These are phyloP conservation scores for Antitrichia curtipendula DNA, from an alignment of 225 moss, liverwort and hornwort genomes.

Conservation along the genomic window DNA sequence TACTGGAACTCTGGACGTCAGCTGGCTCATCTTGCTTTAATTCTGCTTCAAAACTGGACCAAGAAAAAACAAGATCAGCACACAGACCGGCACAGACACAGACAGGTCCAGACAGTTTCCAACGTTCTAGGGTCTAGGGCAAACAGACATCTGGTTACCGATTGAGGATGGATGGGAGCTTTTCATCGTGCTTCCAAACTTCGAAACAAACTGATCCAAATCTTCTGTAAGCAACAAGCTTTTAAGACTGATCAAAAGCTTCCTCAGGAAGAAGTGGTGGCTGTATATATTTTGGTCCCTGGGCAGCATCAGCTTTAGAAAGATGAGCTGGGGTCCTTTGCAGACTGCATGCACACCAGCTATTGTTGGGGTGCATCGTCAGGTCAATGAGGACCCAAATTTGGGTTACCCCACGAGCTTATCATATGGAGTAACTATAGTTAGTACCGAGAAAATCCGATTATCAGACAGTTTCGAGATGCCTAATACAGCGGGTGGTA, in stretches of 20 bases:
- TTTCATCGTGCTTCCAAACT: background rate
- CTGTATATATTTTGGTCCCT: background rate
- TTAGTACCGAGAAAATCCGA: background rate
- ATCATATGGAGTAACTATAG: background rate
- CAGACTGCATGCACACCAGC: background rate
- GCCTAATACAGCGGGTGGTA: background rate
- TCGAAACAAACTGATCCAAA: background rate
- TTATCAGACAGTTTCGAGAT: background rate
- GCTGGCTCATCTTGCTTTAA: constrained; percentile 25
- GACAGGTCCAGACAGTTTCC: background rate
- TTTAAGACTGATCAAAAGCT: background rate
- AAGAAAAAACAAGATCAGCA: background rate
- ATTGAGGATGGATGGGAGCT: background rate
- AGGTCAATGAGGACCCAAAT: background rate
- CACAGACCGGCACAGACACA: background rate
- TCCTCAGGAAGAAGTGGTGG: background rate
- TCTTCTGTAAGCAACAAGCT: background rate
- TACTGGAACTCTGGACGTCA: constrained; percentile 28
- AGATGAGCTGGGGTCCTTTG: background rate
- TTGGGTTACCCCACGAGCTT: background rate
- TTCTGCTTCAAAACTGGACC: background rate
- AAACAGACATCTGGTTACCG: background rate
- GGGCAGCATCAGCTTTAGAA: background rate
- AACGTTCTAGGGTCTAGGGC: background rate
- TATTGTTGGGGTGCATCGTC: background rate